Base-by-base conservation (phyloP, 169 alveolate genomes). In the Blepharisma undulans region DNA sequence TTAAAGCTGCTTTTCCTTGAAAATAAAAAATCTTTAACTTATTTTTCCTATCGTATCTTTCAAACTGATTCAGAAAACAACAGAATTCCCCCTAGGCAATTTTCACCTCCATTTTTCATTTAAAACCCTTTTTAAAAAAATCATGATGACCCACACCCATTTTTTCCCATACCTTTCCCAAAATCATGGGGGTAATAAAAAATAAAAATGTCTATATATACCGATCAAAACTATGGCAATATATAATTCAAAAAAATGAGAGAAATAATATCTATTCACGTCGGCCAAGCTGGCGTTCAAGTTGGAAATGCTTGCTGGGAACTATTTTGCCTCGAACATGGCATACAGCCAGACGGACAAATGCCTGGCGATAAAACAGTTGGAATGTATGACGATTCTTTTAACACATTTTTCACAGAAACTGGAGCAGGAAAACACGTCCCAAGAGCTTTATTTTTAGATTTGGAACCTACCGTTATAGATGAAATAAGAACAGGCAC, bases 221-320 rank as follows among this genome's bases (percentile, higher is more conserved):
- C 66, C 66, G 66, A 48, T 48, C 66, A 48, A 48, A 1, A 5
- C 66, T 48, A 48, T 48, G 66, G 66, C 66, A 48, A 48, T 10
- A 48, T 48, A 48, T 48, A 48, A 48, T 48, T 48, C 14, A 91
- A 88, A n/a, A n/a, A 74, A 74, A 99, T 99, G 99, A 98, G 99
- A 96, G 99, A 99, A 97, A 99, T 98, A 80, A 98, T 99, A 92
- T 98, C 99, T 93, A 98, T 99, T 88, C 99, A 99, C 97, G 99
- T 99, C 87, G 99, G 99, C 86, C 99, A 99, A 95, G 99, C 99
- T 74, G 99, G 99, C 88, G 98, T 99, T 91, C 99, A 99, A 96
- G 98, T 99, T 60, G 99, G 99, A 88, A 98, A 98, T 93, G 99
- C 99, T 90, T 99, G 99, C 96, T 99, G 99, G 99, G 99, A 99